Base-by-base conservation (phyloP, 805 yeast genomes). In the Saccharomyces paradoxus region DNA sequence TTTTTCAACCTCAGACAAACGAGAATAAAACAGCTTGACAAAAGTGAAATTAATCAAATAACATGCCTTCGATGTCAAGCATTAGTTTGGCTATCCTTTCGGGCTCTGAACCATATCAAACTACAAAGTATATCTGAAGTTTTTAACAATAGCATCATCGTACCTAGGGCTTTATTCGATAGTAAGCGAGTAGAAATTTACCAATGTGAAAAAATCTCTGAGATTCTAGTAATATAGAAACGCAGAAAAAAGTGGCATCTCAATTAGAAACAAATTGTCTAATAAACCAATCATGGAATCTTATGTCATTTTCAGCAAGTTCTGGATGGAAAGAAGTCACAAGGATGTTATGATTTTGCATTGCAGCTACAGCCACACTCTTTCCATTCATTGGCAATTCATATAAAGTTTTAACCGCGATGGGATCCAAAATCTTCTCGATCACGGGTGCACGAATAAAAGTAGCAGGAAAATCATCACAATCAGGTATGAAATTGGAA, bases 291-390 rank as follows among this genome's bases (percentile, higher is more conserved):
- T 78, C 75, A 66, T 86, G 94, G 62, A 87, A 79, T 32, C 84
- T 69, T 49, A 64, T 62, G 58, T 84, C 87, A 14, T 65, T 70
- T 28, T 58, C 63, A 1, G 83, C 68, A 46, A 86, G 74, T 66
- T 86, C 94, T 0, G 94, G 94, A 65, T 86, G 94, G 67, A 86
- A 86, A 1, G 89, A 82, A 0, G 90, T 86, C 2, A 89, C 94
- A 52, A 86, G 66, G 41, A 80, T 73, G 41, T 74, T 74, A 0
- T 84, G 88, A 17, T 52, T 52, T 64, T 86, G 89, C 61, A 81
- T 74, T 10, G 86, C 89, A 0, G 90, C 91, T 4, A 87, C 91
- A 37, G 86, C 75, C 47, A 79, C 68, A 9, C 17, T 17, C 44
- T 37, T 37, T 2, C 67, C 71, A 29, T 57, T 65, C 44, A 37